Base-by-base conservation (phyloP, 805 yeast species). In the Saccharomycopsis sp. region DNA sequence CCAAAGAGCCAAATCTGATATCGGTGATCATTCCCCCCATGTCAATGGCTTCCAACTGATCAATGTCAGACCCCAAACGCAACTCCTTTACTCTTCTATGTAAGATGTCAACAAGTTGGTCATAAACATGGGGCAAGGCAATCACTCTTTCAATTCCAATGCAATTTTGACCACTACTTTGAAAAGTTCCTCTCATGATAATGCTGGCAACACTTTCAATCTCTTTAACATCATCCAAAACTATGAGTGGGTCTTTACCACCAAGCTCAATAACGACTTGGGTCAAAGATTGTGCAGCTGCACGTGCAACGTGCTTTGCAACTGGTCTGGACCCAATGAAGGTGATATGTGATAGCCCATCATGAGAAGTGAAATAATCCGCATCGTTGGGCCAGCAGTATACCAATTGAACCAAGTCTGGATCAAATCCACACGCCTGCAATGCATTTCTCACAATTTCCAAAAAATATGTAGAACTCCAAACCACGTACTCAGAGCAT, bases 211-310 rank as follows among this genome's bases (percentile, higher is more conserved):
- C 63, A 4, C 69, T 61, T 6, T 67, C 59, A 31, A 73, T 50
- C 3, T 78, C 75, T 48, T 73, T 65, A 30, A 74, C 80, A 51
- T 85, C 92, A 53, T 89, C 96, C 49, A 92, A 69, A 3, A 88
- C 86, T 38, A 92, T 69, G 16, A 86, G 75, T 0, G 96, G 81
- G 59, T 92, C 99, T 54, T 92, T 92, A 16, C 99, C 99, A 27
- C 99, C 99, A 27, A 92, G 68, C 60, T 92, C 99, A 7, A 86
- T 88, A 17, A 89, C 96, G 32, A 89, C 87, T 0, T 97, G 99
- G 0, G 95, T 89, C 53, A 92, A 65, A n/a, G 83, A 70, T 45
- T 75, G 74, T 34, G 96, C 72, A 2, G 97, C 96, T 31, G 88
- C 83, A 34, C 67, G 69, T 27, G 81, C 79, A 12, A 92, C 95